These are phyloP conservation scores for Cystobasidium sp. DNA, from an alignment of 1,284 basidiomycete genomes.

Conservation along the genomic window DNA sequence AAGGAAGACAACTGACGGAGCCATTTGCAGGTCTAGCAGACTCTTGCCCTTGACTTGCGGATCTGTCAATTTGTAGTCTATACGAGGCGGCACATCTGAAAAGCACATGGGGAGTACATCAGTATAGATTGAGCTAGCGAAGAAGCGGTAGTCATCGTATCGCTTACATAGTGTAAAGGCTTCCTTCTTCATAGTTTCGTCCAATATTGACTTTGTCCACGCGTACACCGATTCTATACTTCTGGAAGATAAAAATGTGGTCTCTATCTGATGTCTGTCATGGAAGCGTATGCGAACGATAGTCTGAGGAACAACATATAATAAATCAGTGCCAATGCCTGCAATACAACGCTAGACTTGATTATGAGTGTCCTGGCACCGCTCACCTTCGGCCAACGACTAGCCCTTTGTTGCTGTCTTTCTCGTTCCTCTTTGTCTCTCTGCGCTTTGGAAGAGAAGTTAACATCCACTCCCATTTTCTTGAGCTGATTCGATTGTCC, in stretches of 20 bases:
- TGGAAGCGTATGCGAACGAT: slow-evolving; percentile 78
- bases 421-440: slow-evolving; percentile 70
- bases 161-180: slow-evolving; percentile 78
- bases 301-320: slow-evolving; percentile 62
- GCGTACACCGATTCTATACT: slow-evolving; percentile 79
- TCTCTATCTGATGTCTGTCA: slow-evolving; percentile 79
- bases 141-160: slow-evolving; percentile 2
- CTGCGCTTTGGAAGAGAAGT: slow-evolving; percentile 70
- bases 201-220: slow-evolving; percentile 73
- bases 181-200: slow-evolving; percentile 72
- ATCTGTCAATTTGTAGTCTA: slow-evolving; percentile 81
- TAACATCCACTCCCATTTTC: slow-evolving; percentile 68
- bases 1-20: slow-evolving; percentile 76
- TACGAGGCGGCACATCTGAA: slow-evolving; percentile 73
- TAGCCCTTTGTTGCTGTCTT: slow-evolving; percentile 59
- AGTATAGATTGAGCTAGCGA: not conserved
- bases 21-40: slow-evolving; percentile 71
- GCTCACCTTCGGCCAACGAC: slow-evolving; percentile 72
- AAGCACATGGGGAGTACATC: slow-evolving; percentile 59
- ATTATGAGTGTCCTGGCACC: not conserved
- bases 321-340: not conserved
- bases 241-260: slow-evolving; percentile 70
- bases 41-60: slow-evolving; percentile 69
- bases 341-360: not conserved
- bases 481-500: slow-evolving; percentile 67